Conservation (phyloP, 805 yeast genomes). For the Zygotorulaspora sp. region DNA sequence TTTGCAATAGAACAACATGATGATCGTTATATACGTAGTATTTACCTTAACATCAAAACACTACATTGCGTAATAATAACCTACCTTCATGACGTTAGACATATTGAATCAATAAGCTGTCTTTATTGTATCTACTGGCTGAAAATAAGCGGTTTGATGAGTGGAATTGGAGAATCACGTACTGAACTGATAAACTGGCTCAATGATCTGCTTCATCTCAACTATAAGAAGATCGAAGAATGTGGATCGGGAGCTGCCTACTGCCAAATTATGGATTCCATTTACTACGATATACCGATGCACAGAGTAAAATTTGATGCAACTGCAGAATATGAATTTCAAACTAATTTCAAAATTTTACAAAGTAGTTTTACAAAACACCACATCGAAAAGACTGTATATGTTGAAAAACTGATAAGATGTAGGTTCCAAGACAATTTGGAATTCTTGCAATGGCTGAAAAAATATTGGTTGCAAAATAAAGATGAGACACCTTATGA, state of each 20-base stretch:
- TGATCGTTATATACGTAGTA: too few relatives aligned
- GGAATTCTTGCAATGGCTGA: constrained; percentile 91
- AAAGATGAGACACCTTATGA: constrained; percentile 69
- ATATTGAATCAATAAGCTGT: too few relatives aligned
- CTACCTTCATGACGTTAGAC: too few relatives aligned
- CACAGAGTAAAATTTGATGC: constrained; percentile 68
- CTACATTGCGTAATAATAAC: too few relatives aligned
- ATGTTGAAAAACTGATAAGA: constrained; percentile 75
- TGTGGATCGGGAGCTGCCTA: constrained; percentile 95
- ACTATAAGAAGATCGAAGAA: constrained; percentile 78
- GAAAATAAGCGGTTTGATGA: constrained; percentile 13
- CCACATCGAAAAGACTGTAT: constrained; percentile 65
- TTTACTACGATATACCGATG: constrained; percentile 81
- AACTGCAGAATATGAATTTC: constrained; percentile 66
- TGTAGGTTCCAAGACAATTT: constrained; percentile 92
- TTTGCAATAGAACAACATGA: too few relatives aligned
- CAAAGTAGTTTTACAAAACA: constrained; percentile 77
- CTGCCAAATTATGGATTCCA: constrained; percentile 85
- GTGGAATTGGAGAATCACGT: constrained; percentile 66
- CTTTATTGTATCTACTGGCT: too few relatives aligned
- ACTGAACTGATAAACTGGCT: constrained; percentile 83
- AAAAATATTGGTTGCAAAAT: constrained; percentile 73
- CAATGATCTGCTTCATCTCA: constrained; percentile 60
- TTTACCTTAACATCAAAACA: too few relatives aligned
- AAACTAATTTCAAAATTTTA: constrained; percentile 77